phyloP scores from a whole-genome alignment of 345 rosid species.

The Populus deltoides region DNA sequence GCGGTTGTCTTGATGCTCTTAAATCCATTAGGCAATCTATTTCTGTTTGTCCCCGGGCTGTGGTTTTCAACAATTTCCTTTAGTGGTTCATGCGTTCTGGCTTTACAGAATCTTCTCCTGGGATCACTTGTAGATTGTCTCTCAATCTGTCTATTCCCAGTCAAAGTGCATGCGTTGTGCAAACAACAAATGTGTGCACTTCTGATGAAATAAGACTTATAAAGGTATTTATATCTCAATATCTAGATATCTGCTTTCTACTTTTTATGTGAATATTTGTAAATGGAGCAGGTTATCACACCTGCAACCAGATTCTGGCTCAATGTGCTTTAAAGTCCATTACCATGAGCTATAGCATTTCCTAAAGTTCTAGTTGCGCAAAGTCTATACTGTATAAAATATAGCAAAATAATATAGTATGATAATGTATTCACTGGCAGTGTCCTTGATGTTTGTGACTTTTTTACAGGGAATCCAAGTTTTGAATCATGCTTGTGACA shows the following conservation, averaged over 20 bases:
- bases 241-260: neutral
- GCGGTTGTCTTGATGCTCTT: conserved; percentile 40
- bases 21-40: conserved; percentile 59
- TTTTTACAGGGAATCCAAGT: conserved; percentile 32
- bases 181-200: conserved; percentile 43
- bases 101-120: conserved; percentile 40
- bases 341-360: neutral
- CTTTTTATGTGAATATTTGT: neutral
- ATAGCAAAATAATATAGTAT: neutral
- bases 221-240: conserved; percentile 40
- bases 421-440: neutral
- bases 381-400: neutral
- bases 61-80: conserved; percentile 48
- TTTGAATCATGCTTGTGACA: conserved; percentile 17
- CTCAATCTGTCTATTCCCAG: conserved; percentile 40
- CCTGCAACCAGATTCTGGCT: neutral
- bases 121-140: conserved; percentile 47
- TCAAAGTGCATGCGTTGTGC: conserved; percentile 51
- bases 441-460: neutral
- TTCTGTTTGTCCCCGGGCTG: conserved; percentile 45
- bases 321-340: neutral
- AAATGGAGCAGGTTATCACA: neutral
- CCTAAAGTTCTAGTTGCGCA: neutral
- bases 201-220: conserved; percentile 38
- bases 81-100: conserved; percentile 22